Conservation (phyloP, 2,329 filamentous ascomycete species). For the Amylocarpus encephaloides region DNA sequence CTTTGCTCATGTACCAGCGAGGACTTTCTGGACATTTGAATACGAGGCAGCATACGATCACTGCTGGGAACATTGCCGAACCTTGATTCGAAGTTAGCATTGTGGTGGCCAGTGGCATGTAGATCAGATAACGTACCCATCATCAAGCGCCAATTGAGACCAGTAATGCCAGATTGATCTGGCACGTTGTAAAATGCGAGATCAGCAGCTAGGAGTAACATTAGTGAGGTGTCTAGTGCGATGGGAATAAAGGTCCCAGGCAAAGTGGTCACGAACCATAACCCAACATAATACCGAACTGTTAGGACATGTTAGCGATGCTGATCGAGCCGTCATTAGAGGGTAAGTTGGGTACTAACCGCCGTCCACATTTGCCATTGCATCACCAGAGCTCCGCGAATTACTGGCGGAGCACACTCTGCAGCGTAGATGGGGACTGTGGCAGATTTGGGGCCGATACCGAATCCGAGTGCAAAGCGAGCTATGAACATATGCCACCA, state of each 20-base stretch:
- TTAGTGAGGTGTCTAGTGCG: too few species aligned
- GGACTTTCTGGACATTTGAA: slow-evolving; percentile 41
- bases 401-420: slow-evolving; percentile 56
- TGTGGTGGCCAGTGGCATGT: background rate
- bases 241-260: too few species aligned
- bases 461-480: slow-evolving; percentile 62
- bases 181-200: slow-evolving; percentile 53
- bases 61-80: slow-evolving; percentile 56
- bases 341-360: background rate
- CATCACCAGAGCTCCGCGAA: slow-evolving; percentile 67
- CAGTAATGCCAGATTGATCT: slow-evolving; percentile 46
- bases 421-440: slow-evolving; percentile 67
- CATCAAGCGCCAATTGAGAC: slow-evolving; percentile 63
- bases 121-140: slow-evolving; percentile 38
- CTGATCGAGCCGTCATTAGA: slow-evolving; percentile 5
- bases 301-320: background rate
- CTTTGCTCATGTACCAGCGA: slow-evolving; percentile 45
- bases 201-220: slow-evolving; percentile 37
- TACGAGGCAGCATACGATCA: slow-evolving; percentile 46
- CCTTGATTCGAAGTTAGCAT: slow-evolving; percentile 6
- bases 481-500: slow-evolving; percentile 57
- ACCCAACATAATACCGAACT: slow-evolving; percentile 50
- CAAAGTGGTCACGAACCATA: slow-evolving; percentile 33
- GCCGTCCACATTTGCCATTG: slow-evolving; percentile 54
- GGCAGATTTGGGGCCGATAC: slow-evolving; percentile 63